Conservation (phyloP, 352 stramenopile species). For the Phytophthora pistaciae region DNA sequence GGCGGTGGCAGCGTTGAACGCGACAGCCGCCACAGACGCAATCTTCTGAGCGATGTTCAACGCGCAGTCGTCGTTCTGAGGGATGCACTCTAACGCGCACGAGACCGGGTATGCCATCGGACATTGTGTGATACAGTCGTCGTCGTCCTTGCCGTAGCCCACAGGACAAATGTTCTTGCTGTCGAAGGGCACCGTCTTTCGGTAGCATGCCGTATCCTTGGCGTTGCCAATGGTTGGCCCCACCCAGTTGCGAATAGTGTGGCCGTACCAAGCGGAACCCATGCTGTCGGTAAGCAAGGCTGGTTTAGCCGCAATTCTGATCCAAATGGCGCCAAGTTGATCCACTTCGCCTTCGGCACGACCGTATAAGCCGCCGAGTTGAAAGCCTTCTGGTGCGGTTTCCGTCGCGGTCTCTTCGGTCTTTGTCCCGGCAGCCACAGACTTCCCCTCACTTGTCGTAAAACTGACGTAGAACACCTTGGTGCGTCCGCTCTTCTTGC, state of each 20-base stretch:
- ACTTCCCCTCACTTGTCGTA: slow-evolving; percentile 10
- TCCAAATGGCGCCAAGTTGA: slow-evolving; percentile 19
- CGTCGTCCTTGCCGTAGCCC: slow-evolving; percentile 51
- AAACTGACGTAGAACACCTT: slow-evolving; percentile 7
- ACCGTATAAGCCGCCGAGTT: slow-evolving; percentile 6
- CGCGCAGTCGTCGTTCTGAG: slow-evolving; percentile 36
- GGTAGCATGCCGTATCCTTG: slow-evolving; percentile 32
- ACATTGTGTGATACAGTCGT: slow-evolving; percentile 67
- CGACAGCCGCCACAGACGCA: slow-evolving; percentile 14
- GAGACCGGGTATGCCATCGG: slow-evolving; percentile 65
- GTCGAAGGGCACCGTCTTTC: slow-evolving; percentile 38
- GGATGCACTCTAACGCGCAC: slow-evolving; percentile 31
- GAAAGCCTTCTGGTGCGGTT: slow-evolving; percentile 12
- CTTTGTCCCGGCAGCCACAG: slow-evolving; percentile 7
- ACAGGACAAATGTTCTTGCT: slow-evolving; percentile 40
- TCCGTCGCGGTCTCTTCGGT: slow-evolving; percentile 5
- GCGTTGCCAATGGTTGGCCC: slow-evolving; percentile 35
- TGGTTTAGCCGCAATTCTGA: slow-evolving; percentile 3
- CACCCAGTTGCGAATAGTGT: slow-evolving; percentile 18
- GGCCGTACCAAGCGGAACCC: slow-evolving; percentile 6
- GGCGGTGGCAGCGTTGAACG: slow-evolving; percentile 35
- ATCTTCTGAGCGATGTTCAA: slow-evolving; percentile 23
- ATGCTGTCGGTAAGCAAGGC: slow-evolving; percentile 4
- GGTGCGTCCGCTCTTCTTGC: slow-evolving; percentile 12
- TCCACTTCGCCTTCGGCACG: slow-evolving; percentile 15